phyloP scores from a whole-genome alignment of 2,329 filamentous ascomycete species.

The Fusarium buxicola region DNA sequence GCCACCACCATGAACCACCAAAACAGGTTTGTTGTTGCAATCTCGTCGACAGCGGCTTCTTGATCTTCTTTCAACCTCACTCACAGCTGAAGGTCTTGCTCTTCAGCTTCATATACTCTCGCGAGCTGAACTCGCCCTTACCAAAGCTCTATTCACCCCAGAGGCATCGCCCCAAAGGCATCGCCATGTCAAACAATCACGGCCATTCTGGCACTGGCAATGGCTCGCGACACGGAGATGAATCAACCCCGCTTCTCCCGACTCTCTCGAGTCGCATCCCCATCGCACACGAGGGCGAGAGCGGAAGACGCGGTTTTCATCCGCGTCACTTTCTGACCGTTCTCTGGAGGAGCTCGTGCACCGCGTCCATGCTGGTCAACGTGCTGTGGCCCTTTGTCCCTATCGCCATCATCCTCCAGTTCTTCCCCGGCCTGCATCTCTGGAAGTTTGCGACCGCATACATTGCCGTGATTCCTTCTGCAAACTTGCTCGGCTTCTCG shows the following conservation, averaged over 20 bases:
- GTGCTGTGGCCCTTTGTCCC: slow-evolving; percentile 62
- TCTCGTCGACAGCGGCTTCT: background rate
- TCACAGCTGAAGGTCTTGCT: background rate
- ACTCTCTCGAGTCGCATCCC: slow-evolving; percentile 27
- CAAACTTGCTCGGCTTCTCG: slow-evolving; percentile 60
- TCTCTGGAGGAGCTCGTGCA: slow-evolving; percentile 57
- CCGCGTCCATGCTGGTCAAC: slow-evolving; percentile 59
- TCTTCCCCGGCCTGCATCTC: slow-evolving; percentile 50
- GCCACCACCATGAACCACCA: slow-evolving; percentile 25
- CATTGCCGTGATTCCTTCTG: slow-evolving; percentile 61
- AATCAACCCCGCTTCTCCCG: slow-evolving; percentile 49
- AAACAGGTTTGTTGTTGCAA: slow-evolving; percentile 28
- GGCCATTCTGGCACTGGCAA: slow-evolving; percentile 18
- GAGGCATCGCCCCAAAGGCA: background rate
- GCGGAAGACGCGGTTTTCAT: slow-evolving; percentile 57
- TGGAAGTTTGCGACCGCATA: slow-evolving; percentile 61
- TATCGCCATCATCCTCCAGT: slow-evolving; percentile 57
- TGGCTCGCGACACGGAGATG: slow-evolving; percentile 19
- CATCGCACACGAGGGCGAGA: slow-evolving; percentile 56
- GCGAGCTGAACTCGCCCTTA: background rate
- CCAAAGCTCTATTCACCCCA: background rate
- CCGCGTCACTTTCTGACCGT: slow-evolving; percentile 56
- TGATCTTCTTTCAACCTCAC: slow-evolving; percentile 4
- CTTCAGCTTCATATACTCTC: background rate
- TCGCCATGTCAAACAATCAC: slow-evolving; percentile 28